Conservation (phyloP, 768 basidiomycete species). For the Tylopilus subfusipes region DNA sequence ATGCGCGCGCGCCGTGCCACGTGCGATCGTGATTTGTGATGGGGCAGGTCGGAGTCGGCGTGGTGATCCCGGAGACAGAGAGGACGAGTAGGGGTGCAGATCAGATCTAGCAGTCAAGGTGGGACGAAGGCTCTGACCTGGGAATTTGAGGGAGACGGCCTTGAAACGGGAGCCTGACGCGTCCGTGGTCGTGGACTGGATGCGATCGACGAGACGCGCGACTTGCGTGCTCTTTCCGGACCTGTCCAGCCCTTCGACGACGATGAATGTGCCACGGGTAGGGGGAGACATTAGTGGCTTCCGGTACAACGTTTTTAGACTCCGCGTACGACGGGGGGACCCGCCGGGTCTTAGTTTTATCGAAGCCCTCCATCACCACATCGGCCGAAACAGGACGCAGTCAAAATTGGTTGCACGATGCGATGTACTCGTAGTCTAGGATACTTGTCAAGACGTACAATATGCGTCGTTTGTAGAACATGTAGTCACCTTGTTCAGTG, state of each 20-base stretch:
- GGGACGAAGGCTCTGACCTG: constrained; percentile 51
- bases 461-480: too few species aligned
- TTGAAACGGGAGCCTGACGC: constrained; percentile 1
- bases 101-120: neutral
- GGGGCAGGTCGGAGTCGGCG: neutral
- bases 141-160: constrained; percentile 78
- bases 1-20: too few species aligned
- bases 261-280: constrained; percentile 76
- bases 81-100: neutral
- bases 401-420: too few species aligned
- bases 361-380: too few species aligned
- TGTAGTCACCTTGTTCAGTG: too few species aligned
- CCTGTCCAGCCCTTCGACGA: constrained; percentile 92
- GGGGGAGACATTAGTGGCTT: constrained; percentile 8
- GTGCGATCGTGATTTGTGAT: neutral
- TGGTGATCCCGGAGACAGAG: neutral
- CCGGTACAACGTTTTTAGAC: too few species aligned
- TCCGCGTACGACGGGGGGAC: too few species aligned
- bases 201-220: constrained; percentile 49
- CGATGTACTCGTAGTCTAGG: too few species aligned
- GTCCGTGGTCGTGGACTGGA: constrained; percentile 35
- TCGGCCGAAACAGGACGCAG: too few species aligned
- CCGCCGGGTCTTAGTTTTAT: too few species aligned
- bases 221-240: constrained; percentile 95
- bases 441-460: too few species aligned